phyloP scores from a whole-genome alignment of 257 asterid species.

The Leptodermis oblonga region DNA sequence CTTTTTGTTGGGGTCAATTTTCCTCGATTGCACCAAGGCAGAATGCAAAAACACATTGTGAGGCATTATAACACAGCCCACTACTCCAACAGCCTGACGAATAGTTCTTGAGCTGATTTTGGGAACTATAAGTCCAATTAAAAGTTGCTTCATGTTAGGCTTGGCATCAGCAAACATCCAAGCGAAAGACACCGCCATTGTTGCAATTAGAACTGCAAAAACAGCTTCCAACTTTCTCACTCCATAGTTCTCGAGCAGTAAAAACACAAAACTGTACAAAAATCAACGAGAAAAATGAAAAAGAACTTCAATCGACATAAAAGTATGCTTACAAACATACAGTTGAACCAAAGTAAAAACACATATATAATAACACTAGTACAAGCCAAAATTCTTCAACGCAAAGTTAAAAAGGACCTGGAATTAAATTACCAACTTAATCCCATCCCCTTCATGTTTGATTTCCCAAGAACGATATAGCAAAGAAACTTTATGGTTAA shows the following conservation, averaged over 20 bases:
- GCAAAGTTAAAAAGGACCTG: not conserved
- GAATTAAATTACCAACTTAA: not conserved
- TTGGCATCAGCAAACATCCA: conserved; percentile 98
- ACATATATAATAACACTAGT: not conserved
- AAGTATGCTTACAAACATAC: conserved; percentile 9
- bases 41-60: conserved; percentile 96
- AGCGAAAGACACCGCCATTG: conserved; percentile 93
- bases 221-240: conserved; percentile 98
- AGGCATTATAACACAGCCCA: conserved; percentile 99
- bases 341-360: not conserved
- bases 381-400: not conserved
- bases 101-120: conserved; percentile 86
- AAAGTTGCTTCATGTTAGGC: conserved; percentile 70
- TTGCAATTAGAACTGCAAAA: conserved; percentile 84
- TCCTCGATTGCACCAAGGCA: conserved; percentile 90
- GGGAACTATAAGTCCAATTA: conserved; percentile 84
- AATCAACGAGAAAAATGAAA: conserved; percentile 20
- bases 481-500: not conserved
- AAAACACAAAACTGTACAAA: conserved; percentile 70
- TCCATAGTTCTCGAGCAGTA: conserved; percentile 97
- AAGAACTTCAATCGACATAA: conserved; percentile 21
- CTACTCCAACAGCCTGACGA: conserved; percentile 97
- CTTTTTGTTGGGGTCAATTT: conserved; percentile 68
- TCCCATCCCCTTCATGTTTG: not conserved
- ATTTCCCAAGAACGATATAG: not conserved